Evolutionary conservation across 805 yeast genomes (phyloP).

Genomic region (Candida odintsovae): DNA sequence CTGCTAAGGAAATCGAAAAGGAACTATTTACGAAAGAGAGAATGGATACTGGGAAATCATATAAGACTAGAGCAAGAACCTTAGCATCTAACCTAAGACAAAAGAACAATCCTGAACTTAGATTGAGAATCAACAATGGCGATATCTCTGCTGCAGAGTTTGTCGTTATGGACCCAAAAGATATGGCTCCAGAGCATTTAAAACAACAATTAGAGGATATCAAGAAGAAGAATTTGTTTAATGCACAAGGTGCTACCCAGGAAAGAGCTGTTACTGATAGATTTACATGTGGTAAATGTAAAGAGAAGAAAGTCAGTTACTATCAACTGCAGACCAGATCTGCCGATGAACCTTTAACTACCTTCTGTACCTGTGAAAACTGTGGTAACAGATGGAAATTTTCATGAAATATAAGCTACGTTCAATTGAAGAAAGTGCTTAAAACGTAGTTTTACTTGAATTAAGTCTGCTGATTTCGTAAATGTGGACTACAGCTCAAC

Average conservation of each 20-base stretch:
- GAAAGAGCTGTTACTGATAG: conserved; percentile 95
- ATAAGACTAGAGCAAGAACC: conserved; percentile 80
- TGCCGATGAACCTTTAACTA: conserved; percentile 98
- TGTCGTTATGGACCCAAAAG: conserved; percentile 83
- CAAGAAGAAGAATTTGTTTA: conserved; percentile 83
- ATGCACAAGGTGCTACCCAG: conserved; percentile 96
- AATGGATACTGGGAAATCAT: conserved; percentile 46
- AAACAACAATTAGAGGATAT: conserved; percentile 80
- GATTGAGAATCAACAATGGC: conserved; percentile 62
- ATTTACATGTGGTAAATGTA: conserved; percentile 96
- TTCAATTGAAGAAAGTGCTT: too few species aligned
- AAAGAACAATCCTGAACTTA: conserved; percentile 80
- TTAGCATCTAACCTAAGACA: conserved; percentile 83
- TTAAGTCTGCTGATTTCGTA: too few species aligned
- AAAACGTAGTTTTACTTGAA: too few species aligned
- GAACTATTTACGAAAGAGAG: conserved; percentile 62
- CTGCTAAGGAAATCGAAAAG: conserved; percentile 67
- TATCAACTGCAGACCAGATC: conserved; percentile 97
- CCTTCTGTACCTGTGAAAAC: conserved; percentile 95
- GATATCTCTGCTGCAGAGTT: conserved; percentile 60
- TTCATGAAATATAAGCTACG: conserved; percentile 37
- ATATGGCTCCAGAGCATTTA: conserved; percentile 89
- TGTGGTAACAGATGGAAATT: conserved; percentile 99
- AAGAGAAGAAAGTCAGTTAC: conserved; percentile 92
- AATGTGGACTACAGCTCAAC: neutral